Evolutionary conservation across 768 basidiomycete genomes (phyloP).

Genomic region (Clavaria fumosa): DNA sequence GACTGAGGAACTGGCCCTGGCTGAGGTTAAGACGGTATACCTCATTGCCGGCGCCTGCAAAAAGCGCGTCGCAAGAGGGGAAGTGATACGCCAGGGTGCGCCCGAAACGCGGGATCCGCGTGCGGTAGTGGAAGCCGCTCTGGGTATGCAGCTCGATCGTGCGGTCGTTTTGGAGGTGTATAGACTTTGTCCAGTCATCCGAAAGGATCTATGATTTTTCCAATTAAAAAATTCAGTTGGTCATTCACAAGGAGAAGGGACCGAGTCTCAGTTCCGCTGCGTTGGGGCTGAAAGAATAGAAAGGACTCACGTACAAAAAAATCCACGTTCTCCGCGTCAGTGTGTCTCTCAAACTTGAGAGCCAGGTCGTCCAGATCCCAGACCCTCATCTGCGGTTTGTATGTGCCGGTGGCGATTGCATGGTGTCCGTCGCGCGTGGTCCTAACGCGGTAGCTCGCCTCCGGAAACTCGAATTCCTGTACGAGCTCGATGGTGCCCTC

Average conservation of each 20-base stretch:
- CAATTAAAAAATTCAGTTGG: slow-evolving; percentile 1
- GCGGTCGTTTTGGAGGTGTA: slow-evolving; percentile 93
- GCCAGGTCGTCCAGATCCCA: slow-evolving; percentile 91
- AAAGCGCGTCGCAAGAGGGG: slow-evolving; percentile 80
- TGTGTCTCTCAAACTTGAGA: slow-evolving; percentile 89
- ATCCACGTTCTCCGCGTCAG: slow-evolving; percentile 94
- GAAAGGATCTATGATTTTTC: slow-evolving; percentile 57
- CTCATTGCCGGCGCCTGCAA: slow-evolving; percentile 74
- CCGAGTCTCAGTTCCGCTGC: no score
- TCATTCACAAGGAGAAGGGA: slow-evolving; percentile 5
- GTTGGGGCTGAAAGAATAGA: no score
- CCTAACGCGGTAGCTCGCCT: slow-evolving; percentile 84
- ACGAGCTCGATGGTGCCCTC: slow-evolving; percentile 83
- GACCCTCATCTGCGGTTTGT: slow-evolving; percentile 94
- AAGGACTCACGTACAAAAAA: slow-evolving; percentile 72
- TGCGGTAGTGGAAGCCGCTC: slow-evolving; percentile 80
- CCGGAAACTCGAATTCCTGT: slow-evolving; percentile 95
- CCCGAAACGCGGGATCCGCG: slow-evolving; percentile 89
- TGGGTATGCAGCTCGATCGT: slow-evolving; percentile 91
- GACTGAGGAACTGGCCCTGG: slow-evolving; percentile 83
- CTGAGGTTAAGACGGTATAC: slow-evolving; percentile 91
- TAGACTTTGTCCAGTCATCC: slow-evolving; percentile 97
- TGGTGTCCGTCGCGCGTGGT: slow-evolving; percentile 86
- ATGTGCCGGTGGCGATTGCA: slow-evolving; percentile 88
- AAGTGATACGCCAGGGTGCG: slow-evolving; percentile 87